phyloP scores from a whole-genome alignment of 441 rosid species.

The Gossypium schwendimanii region DNA sequence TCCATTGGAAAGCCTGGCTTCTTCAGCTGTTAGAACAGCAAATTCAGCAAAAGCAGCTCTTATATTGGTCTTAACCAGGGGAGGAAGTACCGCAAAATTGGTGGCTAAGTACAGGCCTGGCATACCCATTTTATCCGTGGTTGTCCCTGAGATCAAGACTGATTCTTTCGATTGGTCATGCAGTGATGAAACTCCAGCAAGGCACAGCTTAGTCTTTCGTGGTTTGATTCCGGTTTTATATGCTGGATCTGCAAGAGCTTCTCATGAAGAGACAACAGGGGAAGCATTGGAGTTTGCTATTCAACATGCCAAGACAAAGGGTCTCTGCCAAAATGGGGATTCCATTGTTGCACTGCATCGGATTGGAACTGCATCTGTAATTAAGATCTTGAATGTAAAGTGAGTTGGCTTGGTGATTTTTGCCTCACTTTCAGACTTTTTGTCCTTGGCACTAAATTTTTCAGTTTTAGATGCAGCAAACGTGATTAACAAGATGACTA shows the following conservation, averaged over 20 bases:
- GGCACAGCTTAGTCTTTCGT: conserved; percentile 77
- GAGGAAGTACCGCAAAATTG: conserved; percentile 89
- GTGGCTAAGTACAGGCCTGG: conserved; percentile 94
- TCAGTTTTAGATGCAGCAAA: background rate
- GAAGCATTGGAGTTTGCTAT: conserved; percentile 73
- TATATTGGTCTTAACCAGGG: conserved; percentile 80
- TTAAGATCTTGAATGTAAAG: conserved; percentile 83
- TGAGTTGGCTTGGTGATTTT: conserved; percentile 20
- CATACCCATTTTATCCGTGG: conserved; percentile 75
- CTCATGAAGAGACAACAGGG: conserved; percentile 77
- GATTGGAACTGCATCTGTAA: conserved; percentile 69
- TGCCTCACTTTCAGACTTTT: background rate
- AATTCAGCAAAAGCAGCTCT: conserved; percentile 67
- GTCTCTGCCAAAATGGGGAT: conserved; percentile 71
- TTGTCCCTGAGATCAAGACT: conserved; percentile 75
- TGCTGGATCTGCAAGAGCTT: conserved; percentile 85
- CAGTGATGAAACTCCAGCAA: conserved; percentile 82
- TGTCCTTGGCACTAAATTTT: background rate
- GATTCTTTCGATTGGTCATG: conserved; percentile 90
- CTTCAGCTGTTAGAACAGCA: conserved; percentile 91
- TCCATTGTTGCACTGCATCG: conserved; percentile 85
- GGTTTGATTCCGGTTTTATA: conserved; percentile 66
- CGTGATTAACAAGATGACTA: background rate
- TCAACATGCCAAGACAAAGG: conserved; percentile 50
- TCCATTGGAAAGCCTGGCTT: conserved; percentile 80